Evolutionary conservation across 2,329 filamentous ascomycete genomes (phyloP).

Genomic region (Thelonectria discophora): DNA sequence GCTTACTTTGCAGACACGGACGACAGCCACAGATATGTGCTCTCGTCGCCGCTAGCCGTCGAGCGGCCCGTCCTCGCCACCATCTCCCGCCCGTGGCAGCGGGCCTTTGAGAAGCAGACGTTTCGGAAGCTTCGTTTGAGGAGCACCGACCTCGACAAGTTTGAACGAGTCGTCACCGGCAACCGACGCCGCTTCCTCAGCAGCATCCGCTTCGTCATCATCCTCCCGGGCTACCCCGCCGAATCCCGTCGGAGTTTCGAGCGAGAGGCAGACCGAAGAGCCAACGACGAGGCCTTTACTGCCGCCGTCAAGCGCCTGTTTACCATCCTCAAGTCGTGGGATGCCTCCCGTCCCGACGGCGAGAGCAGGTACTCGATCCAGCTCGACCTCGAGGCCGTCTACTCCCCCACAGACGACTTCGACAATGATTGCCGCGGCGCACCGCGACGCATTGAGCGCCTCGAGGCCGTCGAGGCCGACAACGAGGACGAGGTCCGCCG

Average conservation of each 20-base stretch:
- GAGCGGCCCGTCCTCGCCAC: slow-evolving; percentile 31
- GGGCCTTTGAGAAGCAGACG: slow-evolving; percentile 35
- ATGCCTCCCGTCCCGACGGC: slow-evolving; percentile 16
- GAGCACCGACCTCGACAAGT: slow-evolving; percentile 31
- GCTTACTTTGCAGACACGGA: slow-evolving; percentile 28
- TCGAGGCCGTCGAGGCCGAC: slow-evolving; percentile 25
- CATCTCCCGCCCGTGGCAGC: slow-evolving; percentile 35
- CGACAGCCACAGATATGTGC: slow-evolving; percentile 24
- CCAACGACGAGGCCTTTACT: slow-evolving; percentile 36
- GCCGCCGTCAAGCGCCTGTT: slow-evolving; percentile 32
- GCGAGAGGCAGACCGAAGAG: slow-evolving; percentile 28
- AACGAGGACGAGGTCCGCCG: slow-evolving; percentile 14
- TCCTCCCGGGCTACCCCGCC: slow-evolving; percentile 33
- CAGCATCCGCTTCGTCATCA: slow-evolving; percentile 26
- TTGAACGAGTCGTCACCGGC: slow-evolving; percentile 25
- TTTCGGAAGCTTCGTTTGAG: slow-evolving; percentile 31
- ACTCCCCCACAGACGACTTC: slow-evolving; percentile 26
- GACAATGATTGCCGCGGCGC: slow-evolving; percentile 20
- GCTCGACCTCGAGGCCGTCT: slow-evolving; percentile 27
- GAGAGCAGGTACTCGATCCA: slow-evolving; percentile 27
- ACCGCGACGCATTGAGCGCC: slow-evolving; percentile 23
- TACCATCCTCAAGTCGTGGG: slow-evolving; percentile 30
- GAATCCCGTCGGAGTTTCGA: slow-evolving; percentile 32
- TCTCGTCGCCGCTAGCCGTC: slow-evolving; percentile 16
- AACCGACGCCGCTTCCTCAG: slow-evolving; percentile 32